Percentiles rank a stretch among this genome's conserved stretches.
phyloP scores from a whole-genome alignment of 768 basidiomycete genomes.

The Mycena rebaudengoi region DNA sequence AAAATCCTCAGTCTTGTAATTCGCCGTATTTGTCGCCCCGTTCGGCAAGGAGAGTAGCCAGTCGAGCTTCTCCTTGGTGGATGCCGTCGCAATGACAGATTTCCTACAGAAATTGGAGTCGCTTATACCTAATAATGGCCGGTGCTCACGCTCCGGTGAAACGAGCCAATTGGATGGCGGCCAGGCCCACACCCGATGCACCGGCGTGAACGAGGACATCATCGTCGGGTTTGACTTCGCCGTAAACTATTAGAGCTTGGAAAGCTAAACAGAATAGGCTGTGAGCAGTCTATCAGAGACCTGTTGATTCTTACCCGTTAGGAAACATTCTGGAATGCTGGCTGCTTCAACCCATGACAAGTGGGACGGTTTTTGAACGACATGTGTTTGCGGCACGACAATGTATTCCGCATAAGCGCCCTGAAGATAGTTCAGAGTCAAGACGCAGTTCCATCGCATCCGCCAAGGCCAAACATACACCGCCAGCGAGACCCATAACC shows the following conservation, averaged over 20 bases:
- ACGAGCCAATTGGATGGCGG: constrained; percentile 88
- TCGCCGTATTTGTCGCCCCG: constrained; percentile 79
- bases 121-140: constrained; percentile 7
- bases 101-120: constrained; percentile 47
- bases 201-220: constrained; percentile 90
- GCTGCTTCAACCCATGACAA: constrained; percentile 89
- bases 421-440: constrained; percentile 45
- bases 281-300: constrained; percentile 2
- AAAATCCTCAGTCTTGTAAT: constrained; percentile 89
- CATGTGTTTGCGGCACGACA: constrained; percentile 66
- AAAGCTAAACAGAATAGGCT: constrained; percentile 43
- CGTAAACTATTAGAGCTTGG: constrained; percentile 66
- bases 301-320: constrained; percentile 73
- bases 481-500: constrained; percentile 81
- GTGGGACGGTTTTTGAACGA: constrained; percentile 77
- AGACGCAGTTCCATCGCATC: constrained; percentile 16
- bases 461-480: constrained; percentile 60
- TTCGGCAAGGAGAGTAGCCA: constrained; percentile 73
- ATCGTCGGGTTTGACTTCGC: constrained; percentile 72
- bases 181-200: constrained; percentile 86
- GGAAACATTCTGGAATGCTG: constrained; percentile 86
- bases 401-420: constrained; percentile 94
- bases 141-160: constrained; percentile 72
- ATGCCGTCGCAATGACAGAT: constrained; percentile 86
- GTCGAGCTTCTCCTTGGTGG: constrained; percentile 82